phyloP scores from a whole-genome alignment of 176 grass and related monocot genomes.

The Ensete glaucum region DNA sequence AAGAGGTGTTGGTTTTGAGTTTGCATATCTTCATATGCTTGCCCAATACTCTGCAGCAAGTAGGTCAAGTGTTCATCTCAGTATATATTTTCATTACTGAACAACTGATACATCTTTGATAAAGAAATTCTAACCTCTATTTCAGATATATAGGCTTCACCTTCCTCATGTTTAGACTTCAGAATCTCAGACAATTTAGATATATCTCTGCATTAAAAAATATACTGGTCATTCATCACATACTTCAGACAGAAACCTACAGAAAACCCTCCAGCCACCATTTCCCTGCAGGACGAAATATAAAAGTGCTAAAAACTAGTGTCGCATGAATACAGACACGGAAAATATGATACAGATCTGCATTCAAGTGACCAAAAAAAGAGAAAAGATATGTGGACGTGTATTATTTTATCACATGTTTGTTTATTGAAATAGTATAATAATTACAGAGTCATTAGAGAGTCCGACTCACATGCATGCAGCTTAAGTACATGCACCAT shows the following conservation, averaged over 20 bases:
- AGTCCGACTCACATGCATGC: too few species aligned
- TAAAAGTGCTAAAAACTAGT: not conserved
- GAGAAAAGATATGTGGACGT: too few species aligned
- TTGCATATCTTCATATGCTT: constrained; percentile 84
- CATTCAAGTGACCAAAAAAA: too few species aligned
- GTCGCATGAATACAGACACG: not conserved
- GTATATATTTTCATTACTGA: not conserved
- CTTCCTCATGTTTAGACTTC: constrained; percentile 85
- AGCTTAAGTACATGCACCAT: too few species aligned
- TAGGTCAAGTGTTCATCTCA: not conserved
- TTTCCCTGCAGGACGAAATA: constrained; percentile 4
- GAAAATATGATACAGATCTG: too few species aligned
- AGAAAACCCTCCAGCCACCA: not conserved
- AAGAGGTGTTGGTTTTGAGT: constrained; percentile 88
- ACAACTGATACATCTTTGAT: not conserved
- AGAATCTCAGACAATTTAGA: constrained; percentile 49
- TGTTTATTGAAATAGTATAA: too few species aligned
- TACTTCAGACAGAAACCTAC: constrained; percentile 16
- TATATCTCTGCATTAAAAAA: constrained; percentile 42
- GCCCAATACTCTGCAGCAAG: constrained; percentile 66
- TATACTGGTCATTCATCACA: constrained; percentile 15
- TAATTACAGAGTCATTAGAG: too few species aligned
- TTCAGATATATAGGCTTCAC: constrained; percentile 58
- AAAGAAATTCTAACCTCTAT: constrained; percentile 52
- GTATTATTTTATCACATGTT: too few species aligned